These are phyloP conservation scores for Trapa incisa DNA, from an alignment of 345 rosid genomes.

Conservation along the genomic window DNA sequence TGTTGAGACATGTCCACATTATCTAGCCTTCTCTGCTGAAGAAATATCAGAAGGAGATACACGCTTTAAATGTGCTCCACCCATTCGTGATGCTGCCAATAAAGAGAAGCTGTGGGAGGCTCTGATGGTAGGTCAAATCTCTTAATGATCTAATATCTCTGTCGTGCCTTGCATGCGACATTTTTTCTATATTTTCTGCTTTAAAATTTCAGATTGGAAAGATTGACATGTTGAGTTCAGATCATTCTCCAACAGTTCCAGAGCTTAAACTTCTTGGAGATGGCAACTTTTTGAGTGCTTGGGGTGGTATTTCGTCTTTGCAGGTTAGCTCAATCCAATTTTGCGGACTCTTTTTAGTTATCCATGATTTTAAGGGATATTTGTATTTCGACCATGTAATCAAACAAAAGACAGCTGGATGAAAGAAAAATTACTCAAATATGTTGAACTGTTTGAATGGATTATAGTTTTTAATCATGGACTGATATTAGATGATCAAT, in stretches of 20 bases:
- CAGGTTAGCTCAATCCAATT: constrained; percentile 35
- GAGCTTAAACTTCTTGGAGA: constrained; percentile 61
- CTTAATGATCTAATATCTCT: constrained; percentile 4
- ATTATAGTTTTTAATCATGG: background rate
- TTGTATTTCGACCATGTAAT: background rate
- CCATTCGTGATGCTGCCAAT: constrained; percentile 68
- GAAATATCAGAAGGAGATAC: constrained; percentile 88
- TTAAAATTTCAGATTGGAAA: constrained; percentile 53
- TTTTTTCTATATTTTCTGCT: constrained; percentile 3
- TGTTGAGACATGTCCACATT: constrained; percentile 94
- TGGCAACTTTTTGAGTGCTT: constrained; percentile 82
- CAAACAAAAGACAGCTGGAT: background rate
- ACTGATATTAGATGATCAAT: background rate
- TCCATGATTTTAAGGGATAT: background rate
- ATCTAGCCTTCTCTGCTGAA: constrained; percentile 86
- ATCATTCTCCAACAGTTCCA: constrained; percentile 88
- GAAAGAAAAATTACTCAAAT: background rate
- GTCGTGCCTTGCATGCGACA: constrained; percentile 6
- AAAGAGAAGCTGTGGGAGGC: constrained; percentile 84
- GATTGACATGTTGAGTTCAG: constrained; percentile 85
- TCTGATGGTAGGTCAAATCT: constrained; percentile 40
- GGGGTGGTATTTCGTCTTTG: constrained; percentile 97
- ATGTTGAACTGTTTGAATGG: background rate
- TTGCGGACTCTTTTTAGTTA: background rate
- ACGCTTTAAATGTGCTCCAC: constrained; percentile 92